Evolutionary conservation across 495 filamentous ascomycete species (phyloP).

Genomic region (Talaromyces thailandensis): DNA sequence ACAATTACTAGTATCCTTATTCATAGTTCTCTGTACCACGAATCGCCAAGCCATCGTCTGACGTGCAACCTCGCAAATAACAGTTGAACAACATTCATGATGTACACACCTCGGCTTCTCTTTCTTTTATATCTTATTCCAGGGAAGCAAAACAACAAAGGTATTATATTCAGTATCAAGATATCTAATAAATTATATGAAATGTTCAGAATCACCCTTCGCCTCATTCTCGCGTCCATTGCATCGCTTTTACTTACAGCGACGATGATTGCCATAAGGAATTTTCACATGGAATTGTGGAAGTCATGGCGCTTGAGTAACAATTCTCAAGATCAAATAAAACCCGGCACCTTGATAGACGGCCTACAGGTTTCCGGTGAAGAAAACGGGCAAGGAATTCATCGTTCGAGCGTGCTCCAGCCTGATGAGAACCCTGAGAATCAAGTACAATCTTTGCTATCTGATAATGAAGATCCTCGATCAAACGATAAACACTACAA

Average conservation of each 20-base stretch:
- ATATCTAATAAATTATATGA: background rate
- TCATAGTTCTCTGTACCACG: background rate
- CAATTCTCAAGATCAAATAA: background rate
- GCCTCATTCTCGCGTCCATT: background rate
- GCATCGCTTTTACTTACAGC: background rate
- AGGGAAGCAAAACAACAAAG: background rate
- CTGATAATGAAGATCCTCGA: background rate
- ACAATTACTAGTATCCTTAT: too few species aligned
- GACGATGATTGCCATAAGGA: background rate
- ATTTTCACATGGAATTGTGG: background rate
- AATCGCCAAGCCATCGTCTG: background rate
- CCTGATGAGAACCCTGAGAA: background rate
- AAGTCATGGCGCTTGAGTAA: background rate
- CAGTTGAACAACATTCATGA: background rate
- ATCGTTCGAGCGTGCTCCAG: background rate
- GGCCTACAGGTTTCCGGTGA: background rate
- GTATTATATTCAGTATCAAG: too few species aligned
- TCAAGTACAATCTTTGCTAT: background rate
- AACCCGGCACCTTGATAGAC: background rate
- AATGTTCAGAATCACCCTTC: background rate
- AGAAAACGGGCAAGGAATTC: background rate
- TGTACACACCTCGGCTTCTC: background rate
- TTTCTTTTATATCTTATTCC: background rate
- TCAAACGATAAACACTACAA: background rate
- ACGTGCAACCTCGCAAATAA: background rate